These are phyloP conservation scores for Fragilariopsis cylindrus DNA, from an alignment of 108 stramenopile genomes.

Conservation along the genomic window DNA sequence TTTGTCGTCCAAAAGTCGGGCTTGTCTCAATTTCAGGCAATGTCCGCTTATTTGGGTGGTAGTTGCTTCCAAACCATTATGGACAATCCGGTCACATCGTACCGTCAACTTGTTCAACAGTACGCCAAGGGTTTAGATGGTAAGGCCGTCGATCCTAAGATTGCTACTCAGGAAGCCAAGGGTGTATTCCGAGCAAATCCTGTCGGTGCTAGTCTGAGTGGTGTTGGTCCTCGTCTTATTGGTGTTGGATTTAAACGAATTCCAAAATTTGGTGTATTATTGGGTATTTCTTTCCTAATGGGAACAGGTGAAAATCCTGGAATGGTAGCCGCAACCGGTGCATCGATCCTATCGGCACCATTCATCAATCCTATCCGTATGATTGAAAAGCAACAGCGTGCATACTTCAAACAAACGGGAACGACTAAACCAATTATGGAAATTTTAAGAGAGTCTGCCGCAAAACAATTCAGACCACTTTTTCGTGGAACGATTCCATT, in stretches of 20 bases:
- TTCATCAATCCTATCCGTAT: conserved; percentile 94
- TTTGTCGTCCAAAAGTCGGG: conserved; percentile 86
- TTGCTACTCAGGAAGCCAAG: conserved; percentile 76
- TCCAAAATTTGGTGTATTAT: conserved; percentile 89
- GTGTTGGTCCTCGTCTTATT: conserved; percentile 83
- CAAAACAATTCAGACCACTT: conserved; percentile 79
- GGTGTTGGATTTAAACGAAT: conserved; percentile 94
- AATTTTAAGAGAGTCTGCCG: conserved; percentile 80
- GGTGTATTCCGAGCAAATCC: conserved; percentile 85
- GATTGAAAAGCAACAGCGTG: conserved; percentile 95
- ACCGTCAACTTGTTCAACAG: conserved; percentile 92
- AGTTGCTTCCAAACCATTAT: conserved; percentile 87
- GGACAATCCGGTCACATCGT: conserved; percentile 92
- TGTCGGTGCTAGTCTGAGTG: conserved; percentile 70
- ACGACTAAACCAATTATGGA: conserved; percentile 84
- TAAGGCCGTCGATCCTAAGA: conserved; percentile 83
- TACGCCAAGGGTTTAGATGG: conserved; percentile 88
- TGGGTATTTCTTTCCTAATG: conserved; percentile 86
- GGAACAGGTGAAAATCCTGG: conserved; percentile 83
- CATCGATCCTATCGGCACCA: conserved; percentile 80
- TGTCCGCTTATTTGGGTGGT: conserved; percentile 91
- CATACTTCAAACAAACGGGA: conserved; percentile 86
- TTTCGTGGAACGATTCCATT: conserved; percentile 91
- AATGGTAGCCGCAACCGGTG: conserved; percentile 76
- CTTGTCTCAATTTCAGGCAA: conserved; percentile 88